Percentiles rank a stretch among this genome's conserved stretches.
These are phyloP conservation scores for Candida awuae DNA, from an alignment of 805 yeast genomes.

Conservation along the genomic window DNA sequence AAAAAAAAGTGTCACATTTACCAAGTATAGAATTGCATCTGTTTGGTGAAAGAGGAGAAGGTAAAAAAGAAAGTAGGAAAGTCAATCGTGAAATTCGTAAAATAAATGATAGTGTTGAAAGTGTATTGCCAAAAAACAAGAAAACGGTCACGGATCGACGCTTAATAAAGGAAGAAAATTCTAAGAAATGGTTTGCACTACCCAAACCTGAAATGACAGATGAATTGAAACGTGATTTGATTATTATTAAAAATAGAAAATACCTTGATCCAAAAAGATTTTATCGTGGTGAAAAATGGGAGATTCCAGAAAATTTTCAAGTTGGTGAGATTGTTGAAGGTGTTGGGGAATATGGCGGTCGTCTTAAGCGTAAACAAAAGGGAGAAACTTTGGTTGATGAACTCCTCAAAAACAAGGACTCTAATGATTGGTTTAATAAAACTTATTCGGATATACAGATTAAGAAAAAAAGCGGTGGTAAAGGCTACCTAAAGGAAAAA, in stretches of 20 bases:
- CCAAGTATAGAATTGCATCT: slow-evolving; percentile 31
- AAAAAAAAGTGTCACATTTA: slow-evolving; percentile 26
- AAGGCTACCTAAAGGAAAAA: slow-evolving; percentile 54
- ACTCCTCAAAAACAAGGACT: slow-evolving; percentile 62
- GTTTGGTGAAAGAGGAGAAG: slow-evolving; percentile 6
- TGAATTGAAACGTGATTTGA: slow-evolving; percentile 64
- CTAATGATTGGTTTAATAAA: slow-evolving; percentile 73
- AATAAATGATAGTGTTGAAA: slow-evolving; percentile 40
- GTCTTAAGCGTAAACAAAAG: slow-evolving; percentile 63
- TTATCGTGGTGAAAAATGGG: slow-evolving; percentile 81
- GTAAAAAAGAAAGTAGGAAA: slow-evolving; percentile 2
- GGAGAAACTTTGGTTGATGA: slow-evolving; percentile 77
- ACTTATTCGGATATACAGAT: slow-evolving; percentile 75
- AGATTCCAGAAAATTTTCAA: slow-evolving; percentile 58
- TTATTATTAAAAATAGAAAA: slow-evolving; percentile 74
- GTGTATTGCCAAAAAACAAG: slow-evolving; percentile 18
- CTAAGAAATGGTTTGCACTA: slow-evolving; percentile 71
- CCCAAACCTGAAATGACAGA: slow-evolving; percentile 71
- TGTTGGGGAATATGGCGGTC: slow-evolving; percentile 65
- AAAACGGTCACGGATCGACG: slow-evolving; percentile 14
- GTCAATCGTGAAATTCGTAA: slow-evolving; percentile 19
- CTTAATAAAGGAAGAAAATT: slow-evolving; percentile 31
- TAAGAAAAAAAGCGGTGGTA: slow-evolving; percentile 49
- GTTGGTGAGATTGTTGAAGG: slow-evolving; percentile 85
- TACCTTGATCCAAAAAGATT: slow-evolving; percentile 94